Evolutionary conservation across 176 grass and related monocot genomes (phyloP).

Genomic region (Aegilops tauschii): DNA sequence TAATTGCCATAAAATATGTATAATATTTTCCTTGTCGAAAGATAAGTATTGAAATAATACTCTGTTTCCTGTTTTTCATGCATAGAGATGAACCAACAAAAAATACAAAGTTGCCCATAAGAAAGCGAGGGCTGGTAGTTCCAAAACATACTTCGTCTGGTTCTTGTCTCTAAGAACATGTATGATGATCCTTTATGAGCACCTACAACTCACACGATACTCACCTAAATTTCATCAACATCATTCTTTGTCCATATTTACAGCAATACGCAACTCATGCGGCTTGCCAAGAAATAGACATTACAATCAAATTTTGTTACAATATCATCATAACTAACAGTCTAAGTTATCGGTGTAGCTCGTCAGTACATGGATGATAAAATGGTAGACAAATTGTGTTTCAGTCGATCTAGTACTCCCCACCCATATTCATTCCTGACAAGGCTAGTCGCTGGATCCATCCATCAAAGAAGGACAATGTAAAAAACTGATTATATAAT

Average conservation of each 20-base stretch:
- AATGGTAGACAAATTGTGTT: neutral
- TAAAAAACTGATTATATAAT: neutral
- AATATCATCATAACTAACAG: neutral
- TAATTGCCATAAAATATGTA: neutral
- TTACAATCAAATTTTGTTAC: neutral
- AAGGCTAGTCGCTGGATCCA: neutral
- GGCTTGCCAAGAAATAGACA: conserved; percentile 9
- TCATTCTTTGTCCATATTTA: conserved; percentile 1
- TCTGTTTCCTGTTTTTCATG: neutral
- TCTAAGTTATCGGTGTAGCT: neutral
- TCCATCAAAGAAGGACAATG: neutral
- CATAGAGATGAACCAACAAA: neutral
- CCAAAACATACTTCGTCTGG: neutral
- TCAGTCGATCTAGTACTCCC: neutral
- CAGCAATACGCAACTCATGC: conserved; percentile 2
- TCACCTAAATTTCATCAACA: conserved; percentile 15
- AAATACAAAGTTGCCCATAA: neutral
- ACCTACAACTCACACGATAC: neutral
- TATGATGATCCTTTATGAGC: conserved; percentile 8
- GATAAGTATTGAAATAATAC: neutral
- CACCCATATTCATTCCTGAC: neutral
- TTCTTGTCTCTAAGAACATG: neutral
- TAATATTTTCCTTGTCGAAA: neutral
- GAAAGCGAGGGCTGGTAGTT: neutral
- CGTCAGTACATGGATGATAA: neutral